Evolutionary conservation across 805 yeast species (phyloP).

Genomic region (Candida ulmi): DNA sequence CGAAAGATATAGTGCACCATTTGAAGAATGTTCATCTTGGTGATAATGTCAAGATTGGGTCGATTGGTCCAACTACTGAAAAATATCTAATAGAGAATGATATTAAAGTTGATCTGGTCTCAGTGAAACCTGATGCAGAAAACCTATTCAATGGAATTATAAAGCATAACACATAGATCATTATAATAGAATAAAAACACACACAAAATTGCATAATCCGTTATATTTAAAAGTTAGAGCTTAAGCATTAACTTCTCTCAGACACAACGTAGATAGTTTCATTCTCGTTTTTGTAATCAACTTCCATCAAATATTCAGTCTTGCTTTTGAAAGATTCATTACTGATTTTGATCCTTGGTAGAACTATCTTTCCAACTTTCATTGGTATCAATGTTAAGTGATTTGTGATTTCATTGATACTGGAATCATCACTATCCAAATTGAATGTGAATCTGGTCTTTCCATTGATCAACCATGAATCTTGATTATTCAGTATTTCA

Average conservation of each 20-base stretch:
- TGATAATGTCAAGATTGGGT: constrained; percentile 45
- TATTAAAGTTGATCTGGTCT: constrained; percentile 55
- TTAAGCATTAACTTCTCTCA: constrained; percentile 25
- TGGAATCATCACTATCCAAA: constrained; percentile 28
- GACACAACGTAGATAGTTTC: constrained; percentile 71
- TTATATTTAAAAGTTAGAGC: not conserved
- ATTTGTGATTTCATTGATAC: constrained; percentile 11
- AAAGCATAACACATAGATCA: too few relatives aligned
- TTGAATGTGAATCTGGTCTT: constrained; percentile 48
- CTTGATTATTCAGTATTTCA: constrained; percentile 46
- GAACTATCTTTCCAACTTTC: constrained; percentile 62
- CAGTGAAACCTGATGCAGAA: constrained; percentile 66
- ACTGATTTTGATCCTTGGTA: constrained; percentile 57
- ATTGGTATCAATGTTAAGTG: constrained; percentile 62
- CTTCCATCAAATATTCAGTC: constrained; percentile 42
- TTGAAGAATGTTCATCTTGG: constrained; percentile 19
- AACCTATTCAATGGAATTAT: constrained; percentile 39
- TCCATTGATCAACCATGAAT: constrained; percentile 81
- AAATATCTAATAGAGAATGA: constrained; percentile 48
- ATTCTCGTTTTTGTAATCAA: constrained; percentile 61
- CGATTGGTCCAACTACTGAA: constrained; percentile 92
- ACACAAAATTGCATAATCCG: not conserved
- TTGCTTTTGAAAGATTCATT: constrained; percentile 24
- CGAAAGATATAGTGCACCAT: constrained; percentile 52
- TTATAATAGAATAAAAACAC: not conserved